Base-by-base conservation (phyloP, 192 early-diverging fungal genomes). In the Backusella morwellensis region DNA sequence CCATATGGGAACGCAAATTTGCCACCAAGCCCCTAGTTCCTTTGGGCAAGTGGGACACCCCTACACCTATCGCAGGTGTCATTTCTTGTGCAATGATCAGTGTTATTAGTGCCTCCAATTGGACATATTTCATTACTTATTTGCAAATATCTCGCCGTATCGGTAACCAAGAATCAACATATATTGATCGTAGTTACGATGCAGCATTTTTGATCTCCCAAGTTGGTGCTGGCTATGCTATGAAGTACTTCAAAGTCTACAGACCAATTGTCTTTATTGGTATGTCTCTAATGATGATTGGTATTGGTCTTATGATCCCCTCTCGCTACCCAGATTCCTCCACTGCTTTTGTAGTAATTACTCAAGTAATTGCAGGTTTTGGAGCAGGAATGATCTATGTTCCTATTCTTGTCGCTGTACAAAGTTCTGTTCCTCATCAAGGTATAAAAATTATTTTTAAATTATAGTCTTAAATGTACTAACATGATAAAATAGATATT, bases 241-340 rank as follows among this genome's bases (percentile, higher is more conserved):
- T 77, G 35, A 77, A 70, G 15, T 40, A 68, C 23, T 77, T 59
- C 75, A 68, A 69, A 19, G 35, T 68, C 4, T 69, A 68, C 26
- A 69, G 68, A 36, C 68, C 67, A 35, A 36, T 77, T 36, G 67
- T 77, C 5, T 59, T 77, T 70, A 68, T 12, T 19, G 75, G 75
- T 41, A 68, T 77, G 34, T 68, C 40, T 12, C 9, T 77, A 6
- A 32, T 41, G 35, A 52, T 77, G 32, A 50, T 77, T 9, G 75
- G 75, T 56, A 69, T 77, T 21, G 75, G 68, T 40, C 52, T 77
- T 23, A 77, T 77, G 75, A 77, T 77, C 6, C 75, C 68, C n/a
- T 69, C 75, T 40, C 75, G 75, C 59, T 42, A 52, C 26, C 67
- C 75, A 21, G 21, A 34, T 5, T 68, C 67, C 19, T 35, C 68